Percentiles rank a stretch among this genome's conserved stretches.
Evolutionary conservation across 2,329 filamentous ascomycete species (phyloP).

Genomic region (Alternaria novae-zelandiae): DNA sequence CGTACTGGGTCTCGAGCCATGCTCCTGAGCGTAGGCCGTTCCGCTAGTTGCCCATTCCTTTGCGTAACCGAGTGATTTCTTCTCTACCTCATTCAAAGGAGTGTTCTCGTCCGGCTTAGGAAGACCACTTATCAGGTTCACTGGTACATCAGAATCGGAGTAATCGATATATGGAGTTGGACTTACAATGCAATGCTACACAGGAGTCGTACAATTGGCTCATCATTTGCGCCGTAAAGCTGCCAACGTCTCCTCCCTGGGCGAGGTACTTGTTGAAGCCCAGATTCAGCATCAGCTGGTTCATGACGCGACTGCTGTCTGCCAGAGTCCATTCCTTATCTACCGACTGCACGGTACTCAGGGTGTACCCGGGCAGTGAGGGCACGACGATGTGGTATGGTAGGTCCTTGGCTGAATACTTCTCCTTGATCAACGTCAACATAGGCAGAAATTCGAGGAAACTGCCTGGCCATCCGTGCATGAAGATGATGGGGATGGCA

Average conservation of each 20-base stretch:
- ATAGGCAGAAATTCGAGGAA: conserved; percentile 65
- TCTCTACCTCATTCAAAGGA: conserved; percentile 25
- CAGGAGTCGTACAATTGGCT: conserved; percentile 54
- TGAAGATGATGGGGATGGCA: conserved; percentile 60
- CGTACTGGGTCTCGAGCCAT: conserved; percentile 62
- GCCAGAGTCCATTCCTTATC: conserved; percentile 53
- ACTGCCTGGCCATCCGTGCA: conserved; percentile 64
- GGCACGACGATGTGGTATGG: conserved; percentile 67
- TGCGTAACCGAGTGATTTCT: conserved; percentile 15
- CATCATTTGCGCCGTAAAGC: conserved; percentile 52
- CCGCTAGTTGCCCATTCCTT: conserved; percentile 51
- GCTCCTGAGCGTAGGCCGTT: conserved; percentile 59
- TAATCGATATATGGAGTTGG: background rate
- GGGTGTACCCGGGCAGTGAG: conserved; percentile 62
- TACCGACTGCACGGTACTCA: conserved; percentile 56
- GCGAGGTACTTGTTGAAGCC: conserved; percentile 63
- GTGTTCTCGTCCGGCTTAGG: conserved; percentile 21
- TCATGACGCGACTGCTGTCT: conserved; percentile 54
- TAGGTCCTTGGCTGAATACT: conserved; percentile 58
- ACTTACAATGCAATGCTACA: conserved; percentile 50
- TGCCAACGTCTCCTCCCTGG: conserved; percentile 66
- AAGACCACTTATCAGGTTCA: conserved; percentile 31
- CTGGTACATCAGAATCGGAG: conserved; percentile 14
- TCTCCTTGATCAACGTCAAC: conserved; percentile 53
- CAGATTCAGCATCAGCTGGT: conserved; percentile 61